Percentiles rank a stretch among this genome's conserved stretches.
These are phyloP conservation scores for Trichoderma sp. DNA, from an alignment of 2,329 filamentous ascomycete genomes.

Conservation along the genomic window DNA sequence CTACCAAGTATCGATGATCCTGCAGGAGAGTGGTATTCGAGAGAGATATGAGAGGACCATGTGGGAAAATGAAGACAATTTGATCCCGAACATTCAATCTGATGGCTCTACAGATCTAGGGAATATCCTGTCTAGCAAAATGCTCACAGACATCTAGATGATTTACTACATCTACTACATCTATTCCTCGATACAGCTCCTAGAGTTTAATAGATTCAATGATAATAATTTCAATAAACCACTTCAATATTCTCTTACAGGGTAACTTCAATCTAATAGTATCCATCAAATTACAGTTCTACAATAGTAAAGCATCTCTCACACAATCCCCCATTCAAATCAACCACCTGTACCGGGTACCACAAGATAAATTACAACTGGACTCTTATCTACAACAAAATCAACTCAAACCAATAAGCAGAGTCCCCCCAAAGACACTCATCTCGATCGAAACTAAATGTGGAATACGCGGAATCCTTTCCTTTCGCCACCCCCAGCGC, in stretches of 20 bases:
- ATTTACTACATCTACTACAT: neutral
- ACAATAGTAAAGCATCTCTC: neutral
- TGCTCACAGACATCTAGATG: neutral
- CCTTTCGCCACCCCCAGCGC: constrained; percentile 1
- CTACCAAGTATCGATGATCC: neutral
- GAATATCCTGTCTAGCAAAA: neutral
- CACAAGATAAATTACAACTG: neutral
- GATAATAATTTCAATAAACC: neutral
- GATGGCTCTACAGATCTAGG: neutral
- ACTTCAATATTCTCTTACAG: neutral
- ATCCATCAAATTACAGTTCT: neutral
- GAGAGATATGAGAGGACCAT: neutral
- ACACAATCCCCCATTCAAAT: neutral
- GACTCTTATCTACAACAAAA: neutral
- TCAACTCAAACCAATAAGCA: neutral
- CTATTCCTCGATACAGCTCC: neutral
- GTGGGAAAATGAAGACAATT: neutral
- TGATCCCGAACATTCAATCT: neutral
- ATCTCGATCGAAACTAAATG: neutral
- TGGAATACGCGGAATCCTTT: neutral
- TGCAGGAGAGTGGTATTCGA: neutral
- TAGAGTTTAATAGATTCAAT: neutral
- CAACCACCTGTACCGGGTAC: neutral
- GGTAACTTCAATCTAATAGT: neutral
- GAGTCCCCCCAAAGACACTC: neutral